phyloP scores from a whole-genome alignment of 2,329 filamentous ascomycete species.

The Calonectria ilicicola region DNA sequence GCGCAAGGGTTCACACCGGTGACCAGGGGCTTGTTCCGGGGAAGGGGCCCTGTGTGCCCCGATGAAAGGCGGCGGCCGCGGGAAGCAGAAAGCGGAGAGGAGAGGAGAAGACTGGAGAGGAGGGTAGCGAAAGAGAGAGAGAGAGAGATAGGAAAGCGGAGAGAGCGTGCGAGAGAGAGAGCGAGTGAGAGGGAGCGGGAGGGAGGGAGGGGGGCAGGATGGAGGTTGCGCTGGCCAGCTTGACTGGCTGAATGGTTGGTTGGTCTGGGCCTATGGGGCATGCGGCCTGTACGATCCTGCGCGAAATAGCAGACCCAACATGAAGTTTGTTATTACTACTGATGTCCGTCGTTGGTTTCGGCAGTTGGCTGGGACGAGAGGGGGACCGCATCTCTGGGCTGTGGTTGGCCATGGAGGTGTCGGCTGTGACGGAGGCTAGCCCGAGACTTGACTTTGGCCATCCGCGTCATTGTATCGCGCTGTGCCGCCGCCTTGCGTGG shows the following conservation, averaged over 20 bases:
- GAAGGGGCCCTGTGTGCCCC: background rate
- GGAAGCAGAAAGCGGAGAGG: background rate
- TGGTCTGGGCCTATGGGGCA: background rate
- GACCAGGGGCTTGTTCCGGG: background rate
- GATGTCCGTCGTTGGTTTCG: background rate
- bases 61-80: background rate
- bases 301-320: conserved; percentile 14
- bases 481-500: conserved; percentile 20
- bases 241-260: background rate
- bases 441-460: background rate
- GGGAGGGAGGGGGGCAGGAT: no score
- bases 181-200: background rate
- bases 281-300: conserved; percentile 16
- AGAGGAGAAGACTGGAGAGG: background rate
- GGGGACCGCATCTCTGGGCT: background rate
- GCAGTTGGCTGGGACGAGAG: background rate
- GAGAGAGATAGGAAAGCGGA: background rate
- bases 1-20: background rate
- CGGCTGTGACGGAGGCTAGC: conserved; percentile 15
- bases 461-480: conserved; percentile 8
- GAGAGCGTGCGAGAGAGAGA: background rate
- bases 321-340: background rate
- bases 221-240: background rate
- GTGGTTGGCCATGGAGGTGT: conserved; percentile 7
- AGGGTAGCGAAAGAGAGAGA: background rate